phyloP scores from a whole-genome alignment of 495 filamentous ascomycete genomes.

The Lichenothelia convexa region DNA sequence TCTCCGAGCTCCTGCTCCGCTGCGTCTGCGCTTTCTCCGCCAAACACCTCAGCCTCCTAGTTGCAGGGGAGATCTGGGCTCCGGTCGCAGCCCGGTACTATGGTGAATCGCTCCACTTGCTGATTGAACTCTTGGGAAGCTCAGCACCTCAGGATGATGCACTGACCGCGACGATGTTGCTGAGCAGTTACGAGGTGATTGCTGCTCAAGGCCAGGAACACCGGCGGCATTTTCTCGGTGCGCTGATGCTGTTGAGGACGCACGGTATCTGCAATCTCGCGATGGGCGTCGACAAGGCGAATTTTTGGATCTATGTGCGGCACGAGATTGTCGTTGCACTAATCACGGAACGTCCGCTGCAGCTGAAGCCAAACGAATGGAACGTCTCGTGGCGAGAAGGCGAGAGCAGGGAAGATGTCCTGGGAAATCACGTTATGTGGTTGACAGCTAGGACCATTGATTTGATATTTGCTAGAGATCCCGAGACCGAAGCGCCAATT shows the following conservation, averaged over 20 bases:
- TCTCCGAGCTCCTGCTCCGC: constrained; percentile 9
- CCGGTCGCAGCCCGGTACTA: constrained; percentile 10
- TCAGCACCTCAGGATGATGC: constrained; percentile 4
- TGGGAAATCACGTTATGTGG: constrained; percentile 11
- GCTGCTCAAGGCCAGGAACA: constrained; percentile 8
- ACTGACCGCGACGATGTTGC: constrained; percentile 12
- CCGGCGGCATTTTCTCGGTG: constrained; percentile 9
- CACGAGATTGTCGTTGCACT: constrained; percentile 14
- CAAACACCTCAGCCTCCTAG: constrained; percentile 10
- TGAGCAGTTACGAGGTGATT: constrained; percentile 15
- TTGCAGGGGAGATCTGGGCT: constrained; percentile 5
- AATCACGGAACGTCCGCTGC: constrained; percentile 8
- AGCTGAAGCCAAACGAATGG: constrained; percentile 8
- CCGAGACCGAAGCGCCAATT: background rate
- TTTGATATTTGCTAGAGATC: constrained; percentile 4
- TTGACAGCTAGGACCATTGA: constrained; percentile 6
- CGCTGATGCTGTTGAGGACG: constrained; percentile 6
- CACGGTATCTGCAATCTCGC: constrained; percentile 6
- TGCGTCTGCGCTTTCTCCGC: constrained; percentile 12
- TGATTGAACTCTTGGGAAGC: constrained; percentile 6
- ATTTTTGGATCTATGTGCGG: constrained; percentile 15
- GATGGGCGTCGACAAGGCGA: constrained; percentile 9
- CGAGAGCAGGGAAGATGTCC: constrained; percentile 9
- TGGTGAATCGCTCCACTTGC: constrained; percentile 7
- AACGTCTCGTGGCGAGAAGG: constrained; percentile 4